These are phyloP conservation scores for Henckelia pumila DNA, from an alignment of 257 asterid species.

Conservation along the genomic window DNA sequence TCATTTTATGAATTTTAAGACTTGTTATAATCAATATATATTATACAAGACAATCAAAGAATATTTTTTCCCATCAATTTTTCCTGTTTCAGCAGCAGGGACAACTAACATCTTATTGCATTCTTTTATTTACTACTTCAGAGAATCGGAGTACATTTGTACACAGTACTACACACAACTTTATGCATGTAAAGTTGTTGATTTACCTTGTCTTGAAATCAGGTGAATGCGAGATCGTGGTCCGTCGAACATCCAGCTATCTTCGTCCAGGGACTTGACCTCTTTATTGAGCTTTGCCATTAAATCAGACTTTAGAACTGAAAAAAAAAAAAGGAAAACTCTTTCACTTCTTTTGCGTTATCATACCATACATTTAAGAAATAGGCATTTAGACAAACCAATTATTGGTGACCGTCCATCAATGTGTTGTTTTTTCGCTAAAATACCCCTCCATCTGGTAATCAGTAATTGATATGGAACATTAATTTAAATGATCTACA, in stretches of 20 bases:
- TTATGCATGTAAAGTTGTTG: not conserved
- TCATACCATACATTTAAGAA: not conserved
- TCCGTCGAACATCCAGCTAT: constrained; percentile 97
- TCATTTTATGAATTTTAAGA: too few species aligned
- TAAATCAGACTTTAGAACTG: constrained; percentile 78
- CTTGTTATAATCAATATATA: not conserved
- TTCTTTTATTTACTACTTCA: too few species aligned
- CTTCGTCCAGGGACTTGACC: constrained; percentile 88
- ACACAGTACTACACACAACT: not conserved
- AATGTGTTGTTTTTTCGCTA: not conserved
- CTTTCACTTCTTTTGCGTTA: constrained; percentile 13
- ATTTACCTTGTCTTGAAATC: constrained; percentile 69
- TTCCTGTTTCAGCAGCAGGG: not conserved
- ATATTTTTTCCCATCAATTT: not conserved
- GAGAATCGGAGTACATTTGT: too few species aligned
- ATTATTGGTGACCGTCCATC: too few species aligned
- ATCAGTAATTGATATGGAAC: not conserved
- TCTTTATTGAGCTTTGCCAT: constrained; percentile 68
- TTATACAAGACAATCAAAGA: not conserved
- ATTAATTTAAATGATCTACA: not conserved
- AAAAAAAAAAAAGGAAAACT: constrained; percentile 16
- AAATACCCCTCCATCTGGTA: not conserved
- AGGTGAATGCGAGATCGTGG: constrained; percentile 83
- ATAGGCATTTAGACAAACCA: not conserved
- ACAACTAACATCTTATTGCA: not conserved